These are phyloP conservation scores for Dentiscutata heterogama DNA, from an alignment of 371 early-diverging fungal genomes.

Conservation along the genomic window DNA sequence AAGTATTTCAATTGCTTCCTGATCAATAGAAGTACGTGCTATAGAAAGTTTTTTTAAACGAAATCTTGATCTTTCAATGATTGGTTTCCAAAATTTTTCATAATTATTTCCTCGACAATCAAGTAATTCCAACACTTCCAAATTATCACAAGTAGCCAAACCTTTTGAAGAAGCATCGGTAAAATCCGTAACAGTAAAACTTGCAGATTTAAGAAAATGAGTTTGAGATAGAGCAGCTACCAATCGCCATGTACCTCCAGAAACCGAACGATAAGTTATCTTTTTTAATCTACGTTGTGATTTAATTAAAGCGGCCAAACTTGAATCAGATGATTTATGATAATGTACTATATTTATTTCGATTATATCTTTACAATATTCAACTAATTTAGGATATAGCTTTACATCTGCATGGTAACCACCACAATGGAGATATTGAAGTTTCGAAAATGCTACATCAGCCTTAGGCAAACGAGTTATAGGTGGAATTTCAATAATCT, in stretches of 20 bases:
- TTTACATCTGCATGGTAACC: not conserved
- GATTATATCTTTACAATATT: not conserved
- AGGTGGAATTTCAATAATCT: not conserved
- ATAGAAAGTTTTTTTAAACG: slow-evolving; percentile 2
- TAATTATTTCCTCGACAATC: not conserved
- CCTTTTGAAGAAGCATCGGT: not conserved
- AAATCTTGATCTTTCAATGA: not conserved
- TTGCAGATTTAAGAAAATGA: not conserved
- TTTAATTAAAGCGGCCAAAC: not conserved
- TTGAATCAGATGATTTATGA: not conserved
- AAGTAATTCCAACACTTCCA: slow-evolving; percentile 1
- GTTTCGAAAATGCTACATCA: not conserved
- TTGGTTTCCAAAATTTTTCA: slow-evolving; percentile 18
- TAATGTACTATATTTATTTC: not conserved
- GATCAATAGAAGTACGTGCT: not conserved
- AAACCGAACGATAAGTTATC: not conserved
- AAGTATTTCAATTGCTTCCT: not conserved
- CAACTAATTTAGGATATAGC: not conserved
- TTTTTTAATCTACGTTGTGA: not conserved
- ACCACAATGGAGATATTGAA: not conserved
- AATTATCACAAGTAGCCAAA: slow-evolving; percentile 7
- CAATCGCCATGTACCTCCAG: slow-evolving; percentile 2
- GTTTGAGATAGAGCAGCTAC: not conserved
- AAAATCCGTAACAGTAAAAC: not conserved
- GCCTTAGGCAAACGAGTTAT: not conserved